Evolutionary conservation across 768 basidiomycete genomes (phyloP).

Genomic region (Calocera cornea): DNA sequence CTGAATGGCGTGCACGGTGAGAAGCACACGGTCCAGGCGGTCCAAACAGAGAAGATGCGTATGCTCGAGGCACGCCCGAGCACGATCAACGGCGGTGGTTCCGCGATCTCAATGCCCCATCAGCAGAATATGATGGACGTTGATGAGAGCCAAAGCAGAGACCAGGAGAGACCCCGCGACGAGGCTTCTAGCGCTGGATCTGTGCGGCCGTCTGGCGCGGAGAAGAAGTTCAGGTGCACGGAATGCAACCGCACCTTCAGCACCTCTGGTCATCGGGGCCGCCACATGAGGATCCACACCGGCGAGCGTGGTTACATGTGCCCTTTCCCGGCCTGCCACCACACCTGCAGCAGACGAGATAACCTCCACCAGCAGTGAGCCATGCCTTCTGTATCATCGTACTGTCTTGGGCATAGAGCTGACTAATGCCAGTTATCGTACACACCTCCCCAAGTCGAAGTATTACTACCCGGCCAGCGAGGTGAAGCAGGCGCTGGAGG

Average conservation of each 20-base stretch:
- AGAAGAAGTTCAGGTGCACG: slow-evolving; percentile 43
- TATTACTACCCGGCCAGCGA: not conserved
- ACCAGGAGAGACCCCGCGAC: slow-evolving; percentile 21
- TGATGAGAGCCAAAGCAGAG: slow-evolving; percentile 14
- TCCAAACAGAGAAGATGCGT: slow-evolving; percentile 89
- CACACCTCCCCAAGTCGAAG: not conserved
- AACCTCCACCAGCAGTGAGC: slow-evolving; percentile 60
- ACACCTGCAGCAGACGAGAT: slow-evolving; percentile 78
- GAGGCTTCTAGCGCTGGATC: no score
- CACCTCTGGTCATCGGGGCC: slow-evolving; percentile 76
- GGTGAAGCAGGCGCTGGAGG: not conserved
- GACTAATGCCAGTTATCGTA: not conserved
- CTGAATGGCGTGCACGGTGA: slow-evolving; percentile 74
- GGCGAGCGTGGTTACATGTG: slow-evolving; percentile 87
- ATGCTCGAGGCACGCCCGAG: slow-evolving; percentile 78
- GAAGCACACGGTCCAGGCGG: slow-evolving; percentile 94
- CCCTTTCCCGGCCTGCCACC: slow-evolving; percentile 90
- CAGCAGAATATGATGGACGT: slow-evolving; percentile 12
- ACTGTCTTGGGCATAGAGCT: not conserved
- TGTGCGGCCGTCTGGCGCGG: slow-evolving; percentile 6
- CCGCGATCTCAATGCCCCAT: not conserved
- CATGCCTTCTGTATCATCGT: not conserved
- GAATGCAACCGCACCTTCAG: slow-evolving; percentile 70
- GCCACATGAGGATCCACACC: slow-evolving; percentile 77
- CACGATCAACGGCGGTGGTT: slow-evolving; percentile 36